Conservation (phyloP, 2,329 filamentous ascomycete genomes). For the Penicillium sp. region DNA sequence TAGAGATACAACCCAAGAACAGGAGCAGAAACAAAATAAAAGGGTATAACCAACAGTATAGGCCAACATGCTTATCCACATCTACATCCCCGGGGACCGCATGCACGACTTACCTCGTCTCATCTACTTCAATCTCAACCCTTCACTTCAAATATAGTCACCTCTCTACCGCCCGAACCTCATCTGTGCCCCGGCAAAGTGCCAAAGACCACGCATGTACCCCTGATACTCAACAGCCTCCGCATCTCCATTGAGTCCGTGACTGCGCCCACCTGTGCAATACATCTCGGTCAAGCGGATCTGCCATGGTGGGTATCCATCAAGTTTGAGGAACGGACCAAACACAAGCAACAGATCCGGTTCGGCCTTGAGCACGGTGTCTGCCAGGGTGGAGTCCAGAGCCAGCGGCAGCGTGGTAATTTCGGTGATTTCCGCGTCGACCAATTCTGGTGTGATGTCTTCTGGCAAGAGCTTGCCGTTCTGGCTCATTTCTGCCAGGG, state of each 20-base stretch:
- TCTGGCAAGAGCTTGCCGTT: constrained; percentile 74
- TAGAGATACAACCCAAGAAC: neutral
- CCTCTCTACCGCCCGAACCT: constrained; percentile 63
- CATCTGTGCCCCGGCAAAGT: constrained; percentile 85
- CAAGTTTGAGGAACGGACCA: constrained; percentile 75
- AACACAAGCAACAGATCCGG: constrained; percentile 89
- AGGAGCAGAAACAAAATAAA: neutral
- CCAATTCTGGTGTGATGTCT: constrained; percentile 81
- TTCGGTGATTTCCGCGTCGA: constrained; percentile 81
- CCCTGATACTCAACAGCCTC: constrained; percentile 82
- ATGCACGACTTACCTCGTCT: neutral
- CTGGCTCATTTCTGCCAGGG: constrained; percentile 92
- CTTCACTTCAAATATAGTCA: neutral
- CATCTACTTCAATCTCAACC: neutral
- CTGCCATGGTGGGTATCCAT: constrained; percentile 96
- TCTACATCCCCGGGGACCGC: neutral
- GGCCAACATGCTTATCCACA: neutral
- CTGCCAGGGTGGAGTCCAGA: constrained; percentile 4
- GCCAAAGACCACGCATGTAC: constrained; percentile 80
- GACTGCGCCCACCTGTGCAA: constrained; percentile 51
- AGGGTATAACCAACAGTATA: constrained; percentile 1
- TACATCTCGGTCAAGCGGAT: constrained; percentile 93
- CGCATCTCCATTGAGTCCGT: constrained; percentile 37
- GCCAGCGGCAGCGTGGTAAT: constrained; percentile 42
- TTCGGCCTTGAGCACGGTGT: constrained; percentile 68